Base-by-base conservation (phyloP, 176 grass and related monocot species). In the Cenchrus purpureus region DNA sequence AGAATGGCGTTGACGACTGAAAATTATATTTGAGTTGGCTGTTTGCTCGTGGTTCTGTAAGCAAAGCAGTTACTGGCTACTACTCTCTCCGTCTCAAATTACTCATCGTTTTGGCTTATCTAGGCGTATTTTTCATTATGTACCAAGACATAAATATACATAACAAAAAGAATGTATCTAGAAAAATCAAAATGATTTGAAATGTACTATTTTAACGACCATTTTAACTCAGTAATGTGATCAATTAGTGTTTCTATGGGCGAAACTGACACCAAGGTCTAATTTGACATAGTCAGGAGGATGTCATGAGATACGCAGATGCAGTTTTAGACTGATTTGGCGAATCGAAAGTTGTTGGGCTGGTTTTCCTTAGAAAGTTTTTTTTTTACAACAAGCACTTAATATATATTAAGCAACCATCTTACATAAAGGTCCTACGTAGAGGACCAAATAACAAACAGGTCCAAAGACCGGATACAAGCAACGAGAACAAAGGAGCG, bases 221-320 rank as follows among this genome's bases (percentile, higher is more conserved):
- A 73, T 73, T 37, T 82, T 82, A 74, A 67, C n/a, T 46, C 8
- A 1, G 43, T 42, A 37, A 59, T 74, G n/a, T 28, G n/a, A 80
- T 46, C 43, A 46, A 10, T 70, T 9, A 70, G 20, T n/a, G 6
- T 69, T 67, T 40, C 17, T 10, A 50, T 42, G 15, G 46, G 13
- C 8, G 7, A 60, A 10, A 10, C 11, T 61, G n/a, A 25, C 9
- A 32, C 0, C 14, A 5, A 14, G 7, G 19, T 1, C 17, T 12
- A 11, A 0, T 71, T 49, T 14, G 4, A 25, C 5, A 72, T 72
- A 51, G 12, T 25, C n/a, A 29, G 25, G 42, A 17, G 3, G 14
- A 15, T 74, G 71, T 12, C 46, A 28, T n/a, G 31, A 12, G 29
- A 32, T 65, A 32, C 51, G 31, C 15, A 1, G 10, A 14, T 19